Conservation (phyloP, 805 yeast genomes). For the Candida lessepsii region DNA sequence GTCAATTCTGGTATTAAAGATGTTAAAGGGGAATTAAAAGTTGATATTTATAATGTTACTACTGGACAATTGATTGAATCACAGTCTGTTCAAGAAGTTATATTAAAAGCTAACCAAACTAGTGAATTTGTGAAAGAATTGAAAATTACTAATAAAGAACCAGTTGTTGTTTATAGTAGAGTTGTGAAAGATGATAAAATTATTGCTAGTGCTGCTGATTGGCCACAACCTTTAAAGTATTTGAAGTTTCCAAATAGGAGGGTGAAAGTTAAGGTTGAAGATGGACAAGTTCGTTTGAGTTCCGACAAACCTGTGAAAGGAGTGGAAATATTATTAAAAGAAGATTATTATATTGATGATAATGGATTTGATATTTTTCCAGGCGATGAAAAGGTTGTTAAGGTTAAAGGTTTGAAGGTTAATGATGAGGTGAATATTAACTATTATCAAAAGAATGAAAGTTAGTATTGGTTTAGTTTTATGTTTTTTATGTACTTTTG, state of each 20-base stretch:
- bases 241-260: conserved; percentile 29
- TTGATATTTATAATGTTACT: conserved; percentile 29
- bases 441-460: conserved; percentile 23
- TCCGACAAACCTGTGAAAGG: conserved; percentile 45
- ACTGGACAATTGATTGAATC: conserved; percentile 28
- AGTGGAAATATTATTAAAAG: conserved; percentile 28
- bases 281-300: conserved; percentile 26
- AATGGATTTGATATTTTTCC: conserved; percentile 52
- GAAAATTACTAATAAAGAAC: conserved; percentile 15
- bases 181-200: conserved; percentile 14
- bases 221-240: conserved; percentile 52
- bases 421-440: conserved; percentile 18
- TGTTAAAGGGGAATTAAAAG: conserved; percentile 21
- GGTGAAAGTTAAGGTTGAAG: conserved; percentile 21
- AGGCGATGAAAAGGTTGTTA: conserved; percentile 21
- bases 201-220: conserved; percentile 38
- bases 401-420: conserved; percentile 14
- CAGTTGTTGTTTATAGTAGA: conserved; percentile 19
- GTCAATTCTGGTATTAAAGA: conserved; percentile 27
- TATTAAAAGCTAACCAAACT: conserved; percentile 26
- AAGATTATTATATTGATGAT: conserved; percentile 32
- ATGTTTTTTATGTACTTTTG: neutral
- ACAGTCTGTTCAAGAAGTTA: conserved; percentile 14
- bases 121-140: conserved; percentile 25
- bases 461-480: too few species aligned